A percentile compares a stretch with the other conserved stretches of the same genome.
Evolutionary conservation across 83 land plant species (phyloP).

Genomic region (Picea engelmannii): DNA sequence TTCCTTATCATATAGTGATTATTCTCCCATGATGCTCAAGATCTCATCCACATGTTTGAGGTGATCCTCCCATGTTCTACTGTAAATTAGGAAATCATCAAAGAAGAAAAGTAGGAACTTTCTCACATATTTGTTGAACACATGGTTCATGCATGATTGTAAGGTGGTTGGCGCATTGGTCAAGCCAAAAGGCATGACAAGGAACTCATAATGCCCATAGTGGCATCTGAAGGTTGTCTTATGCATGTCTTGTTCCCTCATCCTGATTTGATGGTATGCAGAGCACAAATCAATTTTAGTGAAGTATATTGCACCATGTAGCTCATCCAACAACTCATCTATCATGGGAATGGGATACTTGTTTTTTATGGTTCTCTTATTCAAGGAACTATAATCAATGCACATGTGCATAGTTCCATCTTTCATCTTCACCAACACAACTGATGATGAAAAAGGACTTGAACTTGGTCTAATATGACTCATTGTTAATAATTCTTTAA

Average conservation of each 20-base stretch:
- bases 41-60: neutral
- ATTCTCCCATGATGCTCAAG: no score
- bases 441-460: conserved; percentile 12
- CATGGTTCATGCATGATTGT: no score
- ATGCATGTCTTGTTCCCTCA: neutral
- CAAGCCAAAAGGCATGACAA: conserved; percentile 18
- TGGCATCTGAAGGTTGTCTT: conserved; percentile 7
- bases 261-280: conserved; percentile 16
- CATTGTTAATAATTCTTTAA: neutral
- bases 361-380: conserved; percentile 11
- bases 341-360: conserved; percentile 14
- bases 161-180: conserved; percentile 12
- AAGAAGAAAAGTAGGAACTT: neutral
- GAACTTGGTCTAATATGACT: conserved; percentile 9
- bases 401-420: conserved; percentile 18
- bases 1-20: no score
- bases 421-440: conserved; percentile 20
- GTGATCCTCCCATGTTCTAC: neutral
- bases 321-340: conserved; percentile 26
- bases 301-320: conserved; percentile 4
- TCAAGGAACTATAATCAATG: conserved; percentile 20
- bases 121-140: no score
- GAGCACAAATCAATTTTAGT: conserved; percentile 16
- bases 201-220: conserved; percentile 13
- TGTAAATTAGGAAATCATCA: neutral